These are phyloP conservation scores for Marasmius oreades DNA, from an alignment of 1,284 basidiomycete species.

Conservation along the genomic window DNA sequence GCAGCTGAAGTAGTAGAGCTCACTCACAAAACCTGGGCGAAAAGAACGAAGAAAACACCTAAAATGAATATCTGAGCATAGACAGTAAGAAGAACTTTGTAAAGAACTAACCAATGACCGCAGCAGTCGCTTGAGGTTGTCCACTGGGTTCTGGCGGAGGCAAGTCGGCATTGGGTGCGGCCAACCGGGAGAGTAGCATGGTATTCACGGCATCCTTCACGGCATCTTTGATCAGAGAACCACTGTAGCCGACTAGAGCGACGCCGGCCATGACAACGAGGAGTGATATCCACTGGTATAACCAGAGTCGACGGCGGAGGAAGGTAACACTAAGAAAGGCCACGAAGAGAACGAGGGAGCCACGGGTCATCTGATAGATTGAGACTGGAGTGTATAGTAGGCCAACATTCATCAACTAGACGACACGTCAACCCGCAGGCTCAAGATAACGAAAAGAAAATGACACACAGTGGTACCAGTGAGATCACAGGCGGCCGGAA, in stretches of 20 bases:
- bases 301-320: slow-evolving; percentile 75
- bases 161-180: slow-evolving; percentile 20
- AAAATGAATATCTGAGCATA: slow-evolving; percentile 22
- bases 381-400: slow-evolving; percentile 95
- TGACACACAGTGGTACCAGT: slow-evolving; percentile 77
- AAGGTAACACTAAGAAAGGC: slow-evolving; percentile 92
- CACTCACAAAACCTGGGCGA: slow-evolving; percentile 93
- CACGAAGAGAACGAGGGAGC: slow-evolving; percentile 96
- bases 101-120: slow-evolving; percentile 56
- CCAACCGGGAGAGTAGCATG: slow-evolving; percentile 23
- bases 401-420: slow-evolving; percentile 90
- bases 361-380: slow-evolving; percentile 98
- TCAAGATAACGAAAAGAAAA: slow-evolving; percentile 1
- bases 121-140: slow-evolving; percentile 57
- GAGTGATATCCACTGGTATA: slow-evolving; percentile 91
- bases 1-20: slow-evolving; percentile 9
- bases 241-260: slow-evolving; percentile 87
- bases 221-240: slow-evolving; percentile 79
- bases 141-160: slow-evolving; percentile 41
- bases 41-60: slow-evolving; percentile 87
- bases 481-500: slow-evolving; percentile 86
- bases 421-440: slow-evolving; percentile 14
- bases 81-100: slow-evolving; percentile 8
- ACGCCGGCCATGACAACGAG: slow-evolving; percentile 91
- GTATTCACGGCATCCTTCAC: slow-evolving; percentile 43